phyloP scores from a whole-genome alignment of 768 basidiomycete species.

The Pleurotus tuber-regium region DNA sequence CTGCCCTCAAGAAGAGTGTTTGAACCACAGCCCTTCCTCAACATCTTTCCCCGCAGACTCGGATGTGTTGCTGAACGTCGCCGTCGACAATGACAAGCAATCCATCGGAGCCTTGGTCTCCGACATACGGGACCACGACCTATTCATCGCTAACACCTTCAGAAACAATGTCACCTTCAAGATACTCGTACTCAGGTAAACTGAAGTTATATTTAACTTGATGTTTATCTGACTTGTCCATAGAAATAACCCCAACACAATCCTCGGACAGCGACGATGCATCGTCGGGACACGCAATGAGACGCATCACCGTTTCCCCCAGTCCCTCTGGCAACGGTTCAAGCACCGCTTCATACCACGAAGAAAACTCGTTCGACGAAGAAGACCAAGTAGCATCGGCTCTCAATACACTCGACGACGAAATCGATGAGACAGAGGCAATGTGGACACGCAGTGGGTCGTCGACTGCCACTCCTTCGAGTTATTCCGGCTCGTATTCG shows the following conservation, averaged over 20 bases:
- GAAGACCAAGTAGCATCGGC: conserved; percentile 77
- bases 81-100: conserved; percentile 33
- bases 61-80: conserved; percentile 16
- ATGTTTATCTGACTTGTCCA: conserved; percentile 9
- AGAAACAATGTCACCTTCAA: conserved; percentile 57
- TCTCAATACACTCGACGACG: conserved; percentile 64
- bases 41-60: too few species aligned
- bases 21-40: conserved; percentile 1
- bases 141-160: conserved; percentile 51
- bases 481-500: conserved; percentile 37
- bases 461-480: conserved; percentile 26
- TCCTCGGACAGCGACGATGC: conserved; percentile 48
- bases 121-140: conserved; percentile 58
- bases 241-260: conserved; percentile 40
- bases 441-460: conserved; percentile 59
- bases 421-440: conserved; percentile 63
- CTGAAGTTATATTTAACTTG: conserved; percentile 7
- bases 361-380: conserved; percentile 64
- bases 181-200: conserved; percentile 61
- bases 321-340: conserved; percentile 33
- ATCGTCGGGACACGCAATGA: conserved; percentile 41
- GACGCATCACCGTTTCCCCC: conserved; percentile 56
- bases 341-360: conserved; percentile 38
- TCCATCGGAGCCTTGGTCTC: conserved; percentile 55
- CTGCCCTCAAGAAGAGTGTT: conserved; percentile 34